phyloP scores from a whole-genome alignment of 257 asterid genomes.

The Salvia miltiorrhiza region DNA sequence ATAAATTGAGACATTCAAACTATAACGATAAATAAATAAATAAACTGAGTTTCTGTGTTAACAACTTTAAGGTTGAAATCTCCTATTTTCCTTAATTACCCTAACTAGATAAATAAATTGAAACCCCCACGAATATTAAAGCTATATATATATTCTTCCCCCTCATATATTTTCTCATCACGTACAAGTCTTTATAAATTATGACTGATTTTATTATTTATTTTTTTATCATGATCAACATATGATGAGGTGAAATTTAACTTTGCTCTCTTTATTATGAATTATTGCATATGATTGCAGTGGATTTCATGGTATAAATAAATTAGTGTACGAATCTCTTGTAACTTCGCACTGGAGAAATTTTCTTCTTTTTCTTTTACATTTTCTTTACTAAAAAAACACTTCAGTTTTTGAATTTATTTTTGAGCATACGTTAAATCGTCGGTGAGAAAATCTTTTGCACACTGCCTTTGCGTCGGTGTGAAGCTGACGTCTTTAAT shows the following conservation, averaged over 20 bases:
- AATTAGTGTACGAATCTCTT: no score
- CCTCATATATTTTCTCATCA: constrained; percentile 31
- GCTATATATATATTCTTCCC: no score
- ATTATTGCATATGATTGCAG: background rate
- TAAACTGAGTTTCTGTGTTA: no score
- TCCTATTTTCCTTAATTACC: no score
- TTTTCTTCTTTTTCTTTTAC: background rate
- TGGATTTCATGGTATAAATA: no score
- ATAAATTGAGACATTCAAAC: no score
- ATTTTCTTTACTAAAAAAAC: background rate
- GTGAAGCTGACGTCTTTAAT: background rate
- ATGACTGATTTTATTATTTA: no score
- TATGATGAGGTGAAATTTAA: background rate
- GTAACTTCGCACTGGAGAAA: background rate
- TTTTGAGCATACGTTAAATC: background rate
- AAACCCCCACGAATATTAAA: constrained; percentile 55
- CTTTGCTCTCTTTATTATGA: background rate
- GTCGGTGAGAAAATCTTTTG: background rate
- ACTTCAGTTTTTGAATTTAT: background rate
- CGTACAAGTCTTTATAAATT: background rate
- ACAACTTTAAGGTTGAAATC: no score
- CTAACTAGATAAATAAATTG: constrained; percentile 21
- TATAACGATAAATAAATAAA: constrained; percentile 48
- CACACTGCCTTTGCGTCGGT: background rate
- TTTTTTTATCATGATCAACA: background rate